Base-by-base conservation (phyloP, 345 rosid genomes). In the Lepidium aucheri region DNA sequence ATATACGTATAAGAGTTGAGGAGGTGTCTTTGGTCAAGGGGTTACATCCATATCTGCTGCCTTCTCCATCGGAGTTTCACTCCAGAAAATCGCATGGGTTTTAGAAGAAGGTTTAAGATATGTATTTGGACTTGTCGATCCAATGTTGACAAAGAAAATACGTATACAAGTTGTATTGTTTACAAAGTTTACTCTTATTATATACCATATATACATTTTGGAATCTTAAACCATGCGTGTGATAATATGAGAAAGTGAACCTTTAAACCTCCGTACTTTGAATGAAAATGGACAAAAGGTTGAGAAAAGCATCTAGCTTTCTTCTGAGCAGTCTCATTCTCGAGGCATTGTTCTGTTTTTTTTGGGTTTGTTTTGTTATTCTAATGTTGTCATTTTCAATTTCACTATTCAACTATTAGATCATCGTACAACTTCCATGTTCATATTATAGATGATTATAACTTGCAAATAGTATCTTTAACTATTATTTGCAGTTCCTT, bases 381-480 rank as follows among this genome's bases (percentile, higher is more conserved):
- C 4, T 52, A 7, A 52, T 51, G 41, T 35, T 57, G 56, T 38
- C 74, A 53, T 35, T 53, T 53, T 43, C 74, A 62, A 4, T 1
- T 28, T 36, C 24, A 12, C n/a, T 44, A 17, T 58, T 51, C 18
- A 66, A 36, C 26, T 57, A 14, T 62, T 16, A 28, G 39, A 62
- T 62, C 55, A 43, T 62, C 69, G 68, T 70, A 54, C 75, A 18
- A 5, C n/a, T 18, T 36, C 0, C 41, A 36, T 53, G 69, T 43
- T 52, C 39, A 11, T 53, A 50, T 69, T 22, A n/a, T n/a, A 42
- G 54, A 17, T 69, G 22, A 59, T 68, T 40, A 2, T 32, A 42
- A 43, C 60, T 14, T 42, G 46, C 32, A 32, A 32, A 15, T 22
- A 60, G 18, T 32, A 20, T 30, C 45, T 40, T 50, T 28, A 28